phyloP scores from a whole-genome alignment of 2,329 filamentous ascomycete genomes.

The Lachnellula cervina region DNA sequence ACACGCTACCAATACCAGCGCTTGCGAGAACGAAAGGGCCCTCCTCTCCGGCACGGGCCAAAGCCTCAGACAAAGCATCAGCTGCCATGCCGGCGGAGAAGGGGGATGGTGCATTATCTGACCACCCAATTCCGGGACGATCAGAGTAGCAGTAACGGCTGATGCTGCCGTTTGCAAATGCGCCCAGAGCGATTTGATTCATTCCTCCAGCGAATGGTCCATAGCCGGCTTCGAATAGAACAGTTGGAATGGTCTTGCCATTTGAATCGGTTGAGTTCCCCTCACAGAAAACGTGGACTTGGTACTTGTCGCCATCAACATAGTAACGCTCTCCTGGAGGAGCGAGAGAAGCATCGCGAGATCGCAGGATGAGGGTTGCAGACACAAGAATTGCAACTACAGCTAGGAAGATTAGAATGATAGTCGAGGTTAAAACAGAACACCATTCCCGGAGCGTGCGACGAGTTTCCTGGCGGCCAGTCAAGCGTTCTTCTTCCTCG shows the following conservation, averaged over 20 bases:
- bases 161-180: conserved; percentile 76
- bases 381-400: conserved; percentile 70
- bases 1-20: conserved; percentile 81
- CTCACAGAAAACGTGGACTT: conserved; percentile 78
- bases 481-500: conserved; percentile 89
- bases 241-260: conserved; percentile 63
- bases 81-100: conserved; percentile 91
- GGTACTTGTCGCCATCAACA: conserved; percentile 81
- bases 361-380: conserved; percentile 71
- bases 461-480: conserved; percentile 80
- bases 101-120: conserved; percentile 88
- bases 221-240: conserved; percentile 82
- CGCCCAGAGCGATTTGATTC: conserved; percentile 72
- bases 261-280: conserved; percentile 61
- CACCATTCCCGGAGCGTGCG: conserved; percentile 80
- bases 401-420: conserved; percentile 65
- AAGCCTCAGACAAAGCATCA: conserved; percentile 80
- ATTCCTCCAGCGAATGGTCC: conserved; percentile 72
- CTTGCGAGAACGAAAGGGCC: conserved; percentile 88
- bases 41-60: conserved; percentile 72
- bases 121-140: conserved; percentile 82
- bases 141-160: conserved; percentile 92
- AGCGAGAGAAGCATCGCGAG: conserved; percentile 69
- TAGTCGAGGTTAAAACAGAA: conserved; percentile 69
- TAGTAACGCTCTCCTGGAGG: conserved; percentile 71